Evolutionary conservation across 176 grass and related monocot genomes (phyloP).

Genomic region (Cenchrus fungigraminus): DNA sequence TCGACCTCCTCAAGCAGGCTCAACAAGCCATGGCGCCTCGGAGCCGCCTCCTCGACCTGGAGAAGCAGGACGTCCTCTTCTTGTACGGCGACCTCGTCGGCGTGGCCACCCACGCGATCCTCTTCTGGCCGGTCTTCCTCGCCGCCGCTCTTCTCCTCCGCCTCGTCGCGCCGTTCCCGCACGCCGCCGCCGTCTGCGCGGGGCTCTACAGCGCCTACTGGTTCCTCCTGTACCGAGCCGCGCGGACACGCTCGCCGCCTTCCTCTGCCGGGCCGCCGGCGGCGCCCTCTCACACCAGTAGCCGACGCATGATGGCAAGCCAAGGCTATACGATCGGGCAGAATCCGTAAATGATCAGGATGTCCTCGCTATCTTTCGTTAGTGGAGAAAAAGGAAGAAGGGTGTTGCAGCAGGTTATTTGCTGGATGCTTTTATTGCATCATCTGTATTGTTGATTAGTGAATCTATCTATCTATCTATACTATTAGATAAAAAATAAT

Average conservation of each 20-base stretch:
- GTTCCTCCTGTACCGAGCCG: constrained; percentile 42
- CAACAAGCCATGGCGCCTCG: constrained; percentile 37
- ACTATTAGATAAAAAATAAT: too few species aligned
- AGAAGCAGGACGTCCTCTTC: constrained; percentile 59
- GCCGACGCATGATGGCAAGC: not conserved
- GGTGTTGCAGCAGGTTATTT: too few species aligned
- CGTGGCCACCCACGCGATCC: constrained; percentile 58
- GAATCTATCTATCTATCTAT: too few species aligned
- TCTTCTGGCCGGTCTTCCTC: constrained; percentile 76
- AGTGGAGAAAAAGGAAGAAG: too few species aligned
- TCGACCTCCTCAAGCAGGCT: not conserved
- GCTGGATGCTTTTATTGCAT: not conserved
- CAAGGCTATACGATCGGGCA: not conserved
- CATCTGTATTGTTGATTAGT: too few species aligned
- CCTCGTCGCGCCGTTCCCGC: not conserved
- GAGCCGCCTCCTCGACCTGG: constrained; percentile 63
- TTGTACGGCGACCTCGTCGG: constrained; percentile 59
- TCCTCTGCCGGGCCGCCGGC: constrained; percentile 46
- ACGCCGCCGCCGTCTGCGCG: constrained; percentile 35
- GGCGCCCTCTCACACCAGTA: constrained; percentile 33
- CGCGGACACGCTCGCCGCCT: constrained; percentile 4
- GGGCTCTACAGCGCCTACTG: constrained; percentile 55
- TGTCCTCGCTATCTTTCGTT: not conserved
- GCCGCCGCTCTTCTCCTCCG: constrained; percentile 11
- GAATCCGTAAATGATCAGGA: not conserved